phyloP scores from a whole-genome alignment of 1,139 yeast genomes.

The Hansenula lynferdii region DNA sequence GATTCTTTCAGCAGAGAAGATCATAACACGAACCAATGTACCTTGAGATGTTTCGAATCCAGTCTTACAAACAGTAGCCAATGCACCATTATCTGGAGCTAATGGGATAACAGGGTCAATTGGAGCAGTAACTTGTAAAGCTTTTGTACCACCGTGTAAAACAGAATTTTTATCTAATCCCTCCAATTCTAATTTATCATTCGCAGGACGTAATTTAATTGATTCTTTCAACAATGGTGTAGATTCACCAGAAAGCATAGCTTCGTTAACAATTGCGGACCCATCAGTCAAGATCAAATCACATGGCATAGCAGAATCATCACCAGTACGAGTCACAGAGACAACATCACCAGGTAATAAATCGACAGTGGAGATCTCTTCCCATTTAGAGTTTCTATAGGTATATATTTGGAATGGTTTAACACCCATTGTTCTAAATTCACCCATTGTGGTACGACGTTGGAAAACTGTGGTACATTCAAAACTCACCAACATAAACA shows the following conservation, averaged over 20 bases:
- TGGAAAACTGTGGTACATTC: slow-evolving; percentile 95
- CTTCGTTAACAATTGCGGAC: slow-evolving; percentile 91
- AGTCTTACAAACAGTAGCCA: slow-evolving; percentile 86
- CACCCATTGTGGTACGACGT: slow-evolving; percentile 90
- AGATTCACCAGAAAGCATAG: slow-evolving; percentile 97
- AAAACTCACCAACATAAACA: slow-evolving; percentile 88
- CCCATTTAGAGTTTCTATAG: slow-evolving; percentile 70
- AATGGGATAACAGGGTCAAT: slow-evolving; percentile 42
- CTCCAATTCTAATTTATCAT: slow-evolving; percentile 65
- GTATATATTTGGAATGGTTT: slow-evolving; percentile 81
- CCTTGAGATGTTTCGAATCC: slow-evolving; percentile 99
- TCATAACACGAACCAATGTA: slow-evolving; percentile 95
- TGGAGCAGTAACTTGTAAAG: slow-evolving; percentile 83
- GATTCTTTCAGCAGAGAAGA: slow-evolving; percentile 93
- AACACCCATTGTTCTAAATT: slow-evolving; percentile 96
- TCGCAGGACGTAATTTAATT: slow-evolving; percentile 71
- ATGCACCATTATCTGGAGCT: slow-evolving; percentile 90
- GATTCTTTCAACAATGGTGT: slow-evolving; percentile 95
- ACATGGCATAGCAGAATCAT: slow-evolving; percentile 95
- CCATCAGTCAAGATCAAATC: slow-evolving; percentile 85
- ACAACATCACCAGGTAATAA: slow-evolving; percentile 91
- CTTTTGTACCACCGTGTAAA: slow-evolving; percentile 96
- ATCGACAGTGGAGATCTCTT: slow-evolving; percentile 61
- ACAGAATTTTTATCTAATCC: slow-evolving; percentile 87
- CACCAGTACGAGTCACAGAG: slow-evolving; percentile 81